Evolutionary conservation across 768 basidiomycete species (phyloP), one percentile per base, ranked within the genome.

Genomic region (Agrocybe praecox): DNA sequence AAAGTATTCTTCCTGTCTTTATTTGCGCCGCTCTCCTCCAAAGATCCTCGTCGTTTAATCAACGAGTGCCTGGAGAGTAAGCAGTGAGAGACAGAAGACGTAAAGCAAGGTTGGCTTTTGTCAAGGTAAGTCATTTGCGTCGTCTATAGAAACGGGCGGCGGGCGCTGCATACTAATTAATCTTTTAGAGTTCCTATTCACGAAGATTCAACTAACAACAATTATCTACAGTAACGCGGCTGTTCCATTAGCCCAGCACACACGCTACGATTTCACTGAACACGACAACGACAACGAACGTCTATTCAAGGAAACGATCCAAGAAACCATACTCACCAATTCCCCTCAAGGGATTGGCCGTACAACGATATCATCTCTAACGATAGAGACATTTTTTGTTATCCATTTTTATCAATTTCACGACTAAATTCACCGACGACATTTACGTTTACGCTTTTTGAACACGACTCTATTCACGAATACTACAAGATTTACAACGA

Each of bases 141-240:
- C n/a, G n/a, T 40, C 12, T 4, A 29, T 29, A 29, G 12, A 40
- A 15, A 15, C 3, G 36, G 6, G 36, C 36, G 36, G 5, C 3
- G 36, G 6, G 36, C 36, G 36, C 36, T 40, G 6, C 26, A 29
- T 29, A 29, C n/a, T 40, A n/a, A 40, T 40, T n/a, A n/a, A 40
- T n/a, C 14, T 40, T 40, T n/a, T 14, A 40, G 36, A 40, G 36
- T 40, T 40, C 36, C 36, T 40, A n/a, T 40, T 40, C 36, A 40
- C 36, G 14, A 40, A 14, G 3, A 40, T 40, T 29, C 26, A 40
- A 40, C 36, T 40, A 40, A 40, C 36, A 24, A 8, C 23, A 53
- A 53, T 11, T n/a, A 53, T 33, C 19, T 26, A 29, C 43, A 46
- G 43, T 53, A 53, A 53, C 52, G 36, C 24, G 43, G 19, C 48